Evolutionary conservation across 2,329 filamentous ascomycete species (phyloP).

Genomic region (Juglanconis oblonga): DNA sequence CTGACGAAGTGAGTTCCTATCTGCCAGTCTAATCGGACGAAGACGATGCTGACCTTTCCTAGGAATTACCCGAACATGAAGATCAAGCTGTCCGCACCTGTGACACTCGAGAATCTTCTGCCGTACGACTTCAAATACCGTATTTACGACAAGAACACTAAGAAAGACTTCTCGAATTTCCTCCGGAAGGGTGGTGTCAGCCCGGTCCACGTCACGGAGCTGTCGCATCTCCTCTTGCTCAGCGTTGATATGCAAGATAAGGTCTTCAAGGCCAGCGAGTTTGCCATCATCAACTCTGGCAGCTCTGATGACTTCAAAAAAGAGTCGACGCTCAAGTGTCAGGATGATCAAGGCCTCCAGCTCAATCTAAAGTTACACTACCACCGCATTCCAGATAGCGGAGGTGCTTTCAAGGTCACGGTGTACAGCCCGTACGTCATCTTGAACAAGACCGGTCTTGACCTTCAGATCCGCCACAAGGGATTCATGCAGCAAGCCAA

Average conservation of each 20-base stretch:
- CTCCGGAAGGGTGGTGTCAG: conserved; percentile 93
- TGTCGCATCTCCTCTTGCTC: conserved; percentile 87
- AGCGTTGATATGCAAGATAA: conserved; percentile 98
- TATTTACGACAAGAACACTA: conserved; percentile 98
- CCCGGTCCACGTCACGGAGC: conserved; percentile 93
- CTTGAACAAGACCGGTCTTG: conserved; percentile 89
- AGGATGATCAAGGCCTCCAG: conserved; percentile 77
- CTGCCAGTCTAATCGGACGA: background rate
- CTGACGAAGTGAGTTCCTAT: conserved; percentile 59
- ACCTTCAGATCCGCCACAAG: conserved; percentile 85
- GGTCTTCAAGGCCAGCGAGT: conserved; percentile 90
- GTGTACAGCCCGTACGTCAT: conserved; percentile 94
- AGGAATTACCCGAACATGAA: conserved; percentile 93
- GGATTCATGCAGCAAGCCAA: conserved; percentile 80
- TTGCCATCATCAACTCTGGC: conserved; percentile 93
- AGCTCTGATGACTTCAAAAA: conserved; percentile 83
- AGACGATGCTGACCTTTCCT: conserved; percentile 28
- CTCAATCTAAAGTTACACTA: conserved; percentile 87
- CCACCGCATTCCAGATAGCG: conserved; percentile 83
- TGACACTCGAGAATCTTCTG: conserved; percentile 90
- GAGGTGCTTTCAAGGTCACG: conserved; percentile 92
- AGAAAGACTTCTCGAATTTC: conserved; percentile 99
- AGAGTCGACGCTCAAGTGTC: conserved; percentile 75
- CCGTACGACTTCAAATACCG: conserved; percentile 99
- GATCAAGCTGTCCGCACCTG: conserved; percentile 83